Conservation (phyloP, 257 asterid genomes). For the Solanum neorickii region DNA sequence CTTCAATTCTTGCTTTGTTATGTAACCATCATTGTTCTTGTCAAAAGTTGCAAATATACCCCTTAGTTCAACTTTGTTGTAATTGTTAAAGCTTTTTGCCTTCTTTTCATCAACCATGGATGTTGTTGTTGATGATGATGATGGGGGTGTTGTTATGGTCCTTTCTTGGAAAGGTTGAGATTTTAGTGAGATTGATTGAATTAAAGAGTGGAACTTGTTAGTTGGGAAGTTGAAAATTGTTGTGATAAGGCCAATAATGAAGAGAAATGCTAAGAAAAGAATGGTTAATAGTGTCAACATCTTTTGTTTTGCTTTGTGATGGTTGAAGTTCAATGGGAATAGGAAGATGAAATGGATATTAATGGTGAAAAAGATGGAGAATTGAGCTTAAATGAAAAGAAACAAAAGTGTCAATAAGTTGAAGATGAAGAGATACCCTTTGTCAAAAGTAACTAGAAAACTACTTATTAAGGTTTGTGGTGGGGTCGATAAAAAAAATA, state of each 20-base stretch:
- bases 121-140: background rate
- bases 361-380: background rate
- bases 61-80: slow-evolving; percentile 13
- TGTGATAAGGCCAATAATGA: slow-evolving; percentile 34
- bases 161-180: background rate
- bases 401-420: background rate
- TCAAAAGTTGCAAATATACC: slow-evolving; percentile 65
- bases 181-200: slow-evolving; percentile 2
- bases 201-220: slow-evolving; percentile 20
- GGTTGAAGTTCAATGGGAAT: background rate
- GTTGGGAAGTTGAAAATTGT: slow-evolving; percentile 24
- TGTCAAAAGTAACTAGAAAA: background rate
- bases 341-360: background rate
- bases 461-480: background rate
- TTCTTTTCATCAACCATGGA: background rate
- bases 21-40: slow-evolving; percentile 66
- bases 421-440: background rate
- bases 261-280: slow-evolving; percentile 31
- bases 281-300: slow-evolving; percentile 22
- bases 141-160: background rate
- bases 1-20: slow-evolving; percentile 58
- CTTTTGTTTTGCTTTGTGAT: background rate
- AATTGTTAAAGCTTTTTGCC: background rate
- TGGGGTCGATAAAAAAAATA: background rate
- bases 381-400: background rate